phyloP scores from a whole-genome alignment of 1,139 yeast genomes.

The Lodderomyces orthopsilosis region DNA sequence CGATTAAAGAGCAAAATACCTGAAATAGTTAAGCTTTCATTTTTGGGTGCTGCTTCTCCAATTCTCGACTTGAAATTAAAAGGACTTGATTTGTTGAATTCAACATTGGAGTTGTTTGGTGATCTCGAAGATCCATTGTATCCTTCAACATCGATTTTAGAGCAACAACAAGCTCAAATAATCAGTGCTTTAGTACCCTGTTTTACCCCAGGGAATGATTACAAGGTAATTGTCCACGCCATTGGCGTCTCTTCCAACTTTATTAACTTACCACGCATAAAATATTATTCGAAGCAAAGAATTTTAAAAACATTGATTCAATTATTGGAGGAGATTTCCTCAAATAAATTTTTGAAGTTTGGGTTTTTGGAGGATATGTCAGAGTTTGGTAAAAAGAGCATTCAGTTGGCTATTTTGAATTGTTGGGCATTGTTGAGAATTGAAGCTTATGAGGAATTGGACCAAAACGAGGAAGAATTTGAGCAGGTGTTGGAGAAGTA shows the following conservation, averaged over 20 bases:
- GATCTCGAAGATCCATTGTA: constrained; percentile 71
- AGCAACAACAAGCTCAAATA: constrained; percentile 93
- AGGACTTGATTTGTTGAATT: constrained; percentile 62
- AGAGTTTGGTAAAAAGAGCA: constrained; percentile 57
- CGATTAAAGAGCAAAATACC: constrained; percentile 54
- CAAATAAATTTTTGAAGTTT: constrained; percentile 41
- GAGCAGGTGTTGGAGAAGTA: constrained; percentile 52
- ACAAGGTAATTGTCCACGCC: constrained; percentile 74
- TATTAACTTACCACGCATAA: constrained; percentile 48
- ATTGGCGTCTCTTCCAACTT: constrained; percentile 78
- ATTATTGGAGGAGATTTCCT: constrained; percentile 62
- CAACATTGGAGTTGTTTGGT: constrained; percentile 45
- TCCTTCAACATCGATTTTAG: constrained; percentile 69
- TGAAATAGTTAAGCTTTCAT: constrained; percentile 78
- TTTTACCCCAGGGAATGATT: constrained; percentile 71
- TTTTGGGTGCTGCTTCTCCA: constrained; percentile 76
- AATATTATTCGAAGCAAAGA: constrained; percentile 54
- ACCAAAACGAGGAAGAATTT: constrained; percentile 12
- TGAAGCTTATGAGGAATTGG: constrained; percentile 35
- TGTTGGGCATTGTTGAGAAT: constrained; percentile 86
- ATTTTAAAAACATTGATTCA: constrained; percentile 65
- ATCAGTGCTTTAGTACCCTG: constrained; percentile 89
- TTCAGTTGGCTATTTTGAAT: constrained; percentile 70
- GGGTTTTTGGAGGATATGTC: constrained; percentile 44
- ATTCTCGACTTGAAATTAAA: constrained; percentile 57